A percentile compares a stretch with the other conserved stretches of the same genome.
These are phyloP conservation scores for Solanum virginianum DNA, from an alignment of 257 asterid genomes.

Conservation along the genomic window DNA sequence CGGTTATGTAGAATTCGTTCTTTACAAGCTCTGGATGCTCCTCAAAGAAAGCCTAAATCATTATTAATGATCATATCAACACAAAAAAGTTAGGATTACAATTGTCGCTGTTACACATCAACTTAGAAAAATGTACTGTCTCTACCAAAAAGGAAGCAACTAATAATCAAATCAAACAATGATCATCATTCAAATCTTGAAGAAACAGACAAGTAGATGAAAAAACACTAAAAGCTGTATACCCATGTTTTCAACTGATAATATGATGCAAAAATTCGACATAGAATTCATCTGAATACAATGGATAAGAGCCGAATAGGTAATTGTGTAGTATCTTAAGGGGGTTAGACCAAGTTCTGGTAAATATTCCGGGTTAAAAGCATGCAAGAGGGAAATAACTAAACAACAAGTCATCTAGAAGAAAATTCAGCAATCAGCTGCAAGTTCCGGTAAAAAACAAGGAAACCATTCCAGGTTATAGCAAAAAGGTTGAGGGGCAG, in stretches of 20 bases:
- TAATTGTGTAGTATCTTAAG: neutral
- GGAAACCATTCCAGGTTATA: neutral
- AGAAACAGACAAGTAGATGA: neutral
- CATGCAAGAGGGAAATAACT: neutral
- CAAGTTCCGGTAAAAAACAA: neutral
- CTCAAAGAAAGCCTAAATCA: constrained; percentile 62
- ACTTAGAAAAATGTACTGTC: neutral
- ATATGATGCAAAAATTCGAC: neutral
- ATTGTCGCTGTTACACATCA: neutral
- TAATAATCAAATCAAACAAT: neutral
- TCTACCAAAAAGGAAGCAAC: neutral
- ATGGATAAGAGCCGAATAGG: neutral
- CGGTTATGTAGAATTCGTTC: constrained; percentile 84
- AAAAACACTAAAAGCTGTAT: neutral
- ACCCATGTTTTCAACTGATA: neutral
- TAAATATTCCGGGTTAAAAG: neutral
- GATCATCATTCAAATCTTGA: neutral
- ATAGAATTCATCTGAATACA: neutral
- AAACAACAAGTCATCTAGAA: neutral
- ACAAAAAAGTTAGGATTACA: neutral
- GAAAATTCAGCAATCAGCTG: neutral
- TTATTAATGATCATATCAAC: neutral
- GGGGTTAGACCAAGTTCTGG: neutral
- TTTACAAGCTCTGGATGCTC: constrained; percentile 74
- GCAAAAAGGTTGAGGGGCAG: neutral